Conservation (phyloP, 169 alveolate species). For the Plasmodium vivax region DNA sequence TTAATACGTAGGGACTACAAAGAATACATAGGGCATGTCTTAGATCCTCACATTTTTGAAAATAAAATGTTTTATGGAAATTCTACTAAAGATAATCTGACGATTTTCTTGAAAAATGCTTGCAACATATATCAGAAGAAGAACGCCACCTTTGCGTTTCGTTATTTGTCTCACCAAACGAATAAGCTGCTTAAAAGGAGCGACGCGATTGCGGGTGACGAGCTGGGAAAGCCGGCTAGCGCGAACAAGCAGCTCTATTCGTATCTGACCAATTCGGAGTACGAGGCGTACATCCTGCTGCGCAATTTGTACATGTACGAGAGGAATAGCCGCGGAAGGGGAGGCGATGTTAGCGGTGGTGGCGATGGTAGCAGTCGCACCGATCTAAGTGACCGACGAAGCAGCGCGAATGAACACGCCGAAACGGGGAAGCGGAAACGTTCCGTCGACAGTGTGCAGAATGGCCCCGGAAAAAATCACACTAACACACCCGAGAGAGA, state of each 20-base stretch:
- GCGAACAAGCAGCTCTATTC: slow-evolving; percentile 35
- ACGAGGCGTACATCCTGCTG: slow-evolving; percentile 72
- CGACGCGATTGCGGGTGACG: not conserved
- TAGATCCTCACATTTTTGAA: slow-evolving; percentile 72
- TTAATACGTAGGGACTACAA: slow-evolving; percentile 55
- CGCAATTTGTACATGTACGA: slow-evolving; percentile 50
- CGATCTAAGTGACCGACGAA: not conserved
- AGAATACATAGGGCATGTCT: slow-evolving; percentile 60
- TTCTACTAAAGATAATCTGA: slow-evolving; percentile 52
- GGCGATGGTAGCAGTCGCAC: not conserved
- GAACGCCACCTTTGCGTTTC: slow-evolving; percentile 61
- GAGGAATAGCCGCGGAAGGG: slow-evolving; percentile 5
- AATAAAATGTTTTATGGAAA: slow-evolving; percentile 53
- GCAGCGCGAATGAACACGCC: not conserved
- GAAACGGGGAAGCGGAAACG: not conserved
- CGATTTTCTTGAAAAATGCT: slow-evolving; percentile 43
- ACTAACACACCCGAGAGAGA: not conserved
- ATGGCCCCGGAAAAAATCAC: not conserved
- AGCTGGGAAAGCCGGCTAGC: not conserved
- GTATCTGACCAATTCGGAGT: slow-evolving; percentile 72
- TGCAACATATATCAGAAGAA: slow-evolving; percentile 49
- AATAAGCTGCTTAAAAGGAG: slow-evolving; percentile 14
- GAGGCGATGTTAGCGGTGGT: not conserved
- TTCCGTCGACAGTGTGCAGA: not conserved
- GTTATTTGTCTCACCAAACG: slow-evolving; percentile 33